Percentiles rank a stretch among this genome's conserved stretches.
Evolutionary conservation across 805 yeast species (phyloP).

Genomic region (Wickerhamomyces silvicola): DNA sequence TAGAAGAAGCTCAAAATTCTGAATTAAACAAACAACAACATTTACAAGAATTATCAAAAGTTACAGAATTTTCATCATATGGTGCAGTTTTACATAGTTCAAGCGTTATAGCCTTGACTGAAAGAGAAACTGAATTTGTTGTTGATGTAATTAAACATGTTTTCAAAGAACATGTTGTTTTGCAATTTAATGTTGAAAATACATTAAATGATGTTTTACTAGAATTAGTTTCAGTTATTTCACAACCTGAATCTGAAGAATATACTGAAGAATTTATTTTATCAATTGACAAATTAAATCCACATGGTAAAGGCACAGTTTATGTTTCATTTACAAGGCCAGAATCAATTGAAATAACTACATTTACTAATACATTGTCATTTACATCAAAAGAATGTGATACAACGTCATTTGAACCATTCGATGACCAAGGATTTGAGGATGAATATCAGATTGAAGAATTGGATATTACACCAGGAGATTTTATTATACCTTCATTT

Average conservation of each 20-base stretch:
- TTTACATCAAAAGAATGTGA: slow-evolving; percentile 78
- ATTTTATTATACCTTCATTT: slow-evolving; percentile 71
- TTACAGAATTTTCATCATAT: slow-evolving; percentile 67
- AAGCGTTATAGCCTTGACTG: slow-evolving; percentile 63
- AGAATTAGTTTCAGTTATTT: slow-evolving; percentile 67
- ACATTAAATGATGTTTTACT: slow-evolving; percentile 74
- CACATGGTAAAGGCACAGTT: slow-evolving; percentile 64
- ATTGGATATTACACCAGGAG: slow-evolving; percentile 69
- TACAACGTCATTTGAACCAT: slow-evolving; percentile 59
- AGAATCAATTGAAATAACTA: slow-evolving; percentile 38
- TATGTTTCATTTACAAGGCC: slow-evolving; percentile 73
- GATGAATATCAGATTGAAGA: slow-evolving; percentile 92
- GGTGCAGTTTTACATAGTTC: slow-evolving; percentile 77
- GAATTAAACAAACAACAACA: slow-evolving; percentile 54
- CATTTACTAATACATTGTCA: slow-evolving; percentile 60
- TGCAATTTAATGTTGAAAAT: slow-evolving; percentile 81
- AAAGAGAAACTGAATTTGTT: slow-evolving; percentile 87
- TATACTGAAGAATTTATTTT: slow-evolving; percentile 64
- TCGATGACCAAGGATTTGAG: slow-evolving; percentile 72
- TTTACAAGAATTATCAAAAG: slow-evolving; percentile 58
- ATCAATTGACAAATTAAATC: slow-evolving; percentile 66
- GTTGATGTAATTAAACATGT: slow-evolving; percentile 80
- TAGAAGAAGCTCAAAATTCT: slow-evolving; percentile 18
- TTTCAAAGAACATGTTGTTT: slow-evolving; percentile 62
- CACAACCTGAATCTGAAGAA: slow-evolving; percentile 46